Evolutionary conservation across 305 asterid species (phyloP), one percentile per base, ranked within the genome.

Genomic region (Plantago rigida): DNA sequence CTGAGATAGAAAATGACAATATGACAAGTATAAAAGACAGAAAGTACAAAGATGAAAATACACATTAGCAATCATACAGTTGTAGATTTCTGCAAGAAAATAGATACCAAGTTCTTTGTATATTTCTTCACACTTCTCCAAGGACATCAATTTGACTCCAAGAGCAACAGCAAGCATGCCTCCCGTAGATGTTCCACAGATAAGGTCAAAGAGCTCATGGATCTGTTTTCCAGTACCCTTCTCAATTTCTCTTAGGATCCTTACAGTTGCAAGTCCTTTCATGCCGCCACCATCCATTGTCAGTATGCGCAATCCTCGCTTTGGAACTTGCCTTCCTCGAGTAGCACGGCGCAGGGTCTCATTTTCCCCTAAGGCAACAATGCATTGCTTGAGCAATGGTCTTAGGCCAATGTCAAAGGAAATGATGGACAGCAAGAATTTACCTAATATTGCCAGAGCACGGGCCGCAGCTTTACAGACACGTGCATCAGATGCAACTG

Each of bases 121-220:
- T 78, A 93, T 80, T 73, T 93, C 99, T 81, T 93, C 99, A 78
- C 99, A 93, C 71, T 81, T 78, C 42, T 85, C 96, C 84, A 93
- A 82, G 63, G 96, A 87, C 96, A 89, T 84, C 78, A 75, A 72
- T 74, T 89, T 87, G 76, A 93, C 83, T 69, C 94, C 99, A 68
- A 93, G 92, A 69, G 99, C 95, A 71, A 93, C 97, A 65, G 99
- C 99, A 73, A 93, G 97, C 97, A 93, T 89, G 61, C 99, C 97
- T 49, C 99, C 99, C 1, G 99, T 93, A 63, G 99, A 93, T 76
- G 99, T 89, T 67, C 99, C 99, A 84, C 99, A 93, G 59, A 93
- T 84, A 76, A 93, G 95, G 81, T 93, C 99, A 75, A 93, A 93
- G 50, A 93, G 84, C 81, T 93, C 99, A 64, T 93, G 90, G 74